These are phyloP conservation scores for Olyra latifolia DNA, from an alignment of 176 grass and related monocot genomes.

Conservation along the genomic window DNA sequence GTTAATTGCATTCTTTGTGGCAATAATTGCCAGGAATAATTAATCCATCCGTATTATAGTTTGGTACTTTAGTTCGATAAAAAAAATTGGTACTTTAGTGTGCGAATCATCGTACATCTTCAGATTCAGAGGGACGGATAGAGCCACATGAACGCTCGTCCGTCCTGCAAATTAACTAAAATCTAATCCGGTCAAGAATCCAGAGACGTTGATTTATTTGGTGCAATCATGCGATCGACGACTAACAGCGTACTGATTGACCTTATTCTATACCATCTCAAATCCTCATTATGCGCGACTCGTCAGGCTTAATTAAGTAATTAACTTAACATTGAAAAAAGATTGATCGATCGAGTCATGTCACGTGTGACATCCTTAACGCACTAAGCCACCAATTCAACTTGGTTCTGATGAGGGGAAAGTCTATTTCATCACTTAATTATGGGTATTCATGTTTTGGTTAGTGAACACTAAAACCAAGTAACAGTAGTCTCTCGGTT, in stretches of 20 bases:
- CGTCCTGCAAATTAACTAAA: not conserved
- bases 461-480: no score
- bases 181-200: not conserved
- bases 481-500: no score
- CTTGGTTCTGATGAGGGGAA: no score
- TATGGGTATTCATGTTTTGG: no score
- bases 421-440: no score
- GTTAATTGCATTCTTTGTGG: not conserved
- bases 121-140: not conserved
- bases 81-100: not conserved
- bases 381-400: no score
- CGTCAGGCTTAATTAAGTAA: no score
- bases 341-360: not conserved
- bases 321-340: not conserved
- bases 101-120: not conserved
- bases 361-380: not conserved
- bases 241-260: not conserved
- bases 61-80: no score
- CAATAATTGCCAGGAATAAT: not conserved
- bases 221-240: not conserved
- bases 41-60: not conserved
- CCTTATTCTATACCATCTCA: not conserved
- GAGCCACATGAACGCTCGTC: not conserved
- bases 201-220: not conserved
- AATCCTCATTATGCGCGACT: not conserved